Evolutionary conservation across 139 green algal genomes (phyloP), one percentile per base, ranked within the genome.

Genomic region (Mesostigma viride): DNA sequence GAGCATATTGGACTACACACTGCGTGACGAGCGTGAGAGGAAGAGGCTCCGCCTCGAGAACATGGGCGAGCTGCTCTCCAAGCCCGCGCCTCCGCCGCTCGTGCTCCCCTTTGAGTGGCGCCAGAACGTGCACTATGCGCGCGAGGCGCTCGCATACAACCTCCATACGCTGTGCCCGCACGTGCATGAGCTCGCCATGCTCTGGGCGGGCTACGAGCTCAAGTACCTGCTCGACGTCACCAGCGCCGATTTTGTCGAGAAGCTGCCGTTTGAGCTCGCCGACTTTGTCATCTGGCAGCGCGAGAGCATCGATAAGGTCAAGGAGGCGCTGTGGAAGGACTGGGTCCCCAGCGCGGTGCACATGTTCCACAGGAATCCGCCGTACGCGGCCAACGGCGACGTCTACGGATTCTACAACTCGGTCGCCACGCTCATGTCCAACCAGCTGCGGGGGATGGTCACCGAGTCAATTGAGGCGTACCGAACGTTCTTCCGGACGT

Each of bases 101-200:
- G 27, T 68, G 47, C 76, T 90, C 35, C 68, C 77, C 2, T 26
- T 53, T 14, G 68, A 58, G 47, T 89, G 84, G 84, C 64, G 70
- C 46, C 63, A 66, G 2, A 65, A 79, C 40, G 77, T 87, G 36
- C 74, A 83, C 35, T 59, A 70, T n/a, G 81, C 85, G 8, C 69
- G 80, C 3, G 77, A 84, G 72, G 76, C 87, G 70, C 77, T 91
- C 60, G 86, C 80, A 2, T 88, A 82, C 82, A 86, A 78, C 27
- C 73, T 91, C 60, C 86, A 91, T 76, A 88, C 84, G 30, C 78
- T 90, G 3, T 80, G 35, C 56, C 80, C 71, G 17, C 87, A 90
- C 57, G 83, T 82, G 28, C 70, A 87, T 27, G 81, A 87, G 74
- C 78, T 91, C 27, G 71, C 62, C 14, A 62, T 53, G 30, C 69